A percentile compares a stretch with the other conserved stretches of the same genome.
Conservation (phyloP, 2,329 filamentous ascomycete genomes). For the Penicillium sp. region DNA sequence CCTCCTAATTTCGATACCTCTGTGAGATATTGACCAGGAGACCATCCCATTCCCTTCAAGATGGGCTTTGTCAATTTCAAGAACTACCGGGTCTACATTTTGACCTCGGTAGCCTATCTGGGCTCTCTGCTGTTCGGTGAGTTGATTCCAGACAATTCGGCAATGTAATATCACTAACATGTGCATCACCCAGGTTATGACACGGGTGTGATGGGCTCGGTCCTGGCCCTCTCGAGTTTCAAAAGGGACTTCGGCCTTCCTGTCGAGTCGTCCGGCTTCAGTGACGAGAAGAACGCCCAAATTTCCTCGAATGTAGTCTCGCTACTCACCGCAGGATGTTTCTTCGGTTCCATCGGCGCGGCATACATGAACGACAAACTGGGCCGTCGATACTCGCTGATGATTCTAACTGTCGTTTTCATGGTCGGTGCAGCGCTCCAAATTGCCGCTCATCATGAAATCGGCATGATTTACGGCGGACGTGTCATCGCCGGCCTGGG, state of each 20-base stretch:
- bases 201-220: slow-evolving; percentile 43
- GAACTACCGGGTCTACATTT: slow-evolving; percentile 45
- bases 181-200: slow-evolving; percentile 36
- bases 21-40: neutral
- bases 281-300: slow-evolving; percentile 33
- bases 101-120: slow-evolving; percentile 44
- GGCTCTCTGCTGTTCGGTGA: slow-evolving; percentile 45
- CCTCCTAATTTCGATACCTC: neutral
- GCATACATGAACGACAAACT: slow-evolving; percentile 36
- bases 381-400: slow-evolving; percentile 37
- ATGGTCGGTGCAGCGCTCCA: slow-evolving; percentile 37
- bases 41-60: slow-evolving; percentile 16
- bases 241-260: slow-evolving; percentile 42
- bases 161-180: neutral
- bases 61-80: slow-evolving; percentile 31
- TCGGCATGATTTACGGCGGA: slow-evolving; percentile 38
- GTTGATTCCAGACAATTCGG: neutral
- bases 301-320: slow-evolving; percentile 41
- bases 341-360: slow-evolving; percentile 39
- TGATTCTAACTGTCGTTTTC: slow-evolving; percentile 35
- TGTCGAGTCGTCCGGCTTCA: slow-evolving; percentile 31
- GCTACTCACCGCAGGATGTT: slow-evolving; percentile 39
- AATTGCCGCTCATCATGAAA: slow-evolving; percentile 29
- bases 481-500: slow-evolving; percentile 38
- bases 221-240: slow-evolving; percentile 41